phyloP scores from a whole-genome alignment of 257 asterid genomes.

The Solanum acaule region DNA sequence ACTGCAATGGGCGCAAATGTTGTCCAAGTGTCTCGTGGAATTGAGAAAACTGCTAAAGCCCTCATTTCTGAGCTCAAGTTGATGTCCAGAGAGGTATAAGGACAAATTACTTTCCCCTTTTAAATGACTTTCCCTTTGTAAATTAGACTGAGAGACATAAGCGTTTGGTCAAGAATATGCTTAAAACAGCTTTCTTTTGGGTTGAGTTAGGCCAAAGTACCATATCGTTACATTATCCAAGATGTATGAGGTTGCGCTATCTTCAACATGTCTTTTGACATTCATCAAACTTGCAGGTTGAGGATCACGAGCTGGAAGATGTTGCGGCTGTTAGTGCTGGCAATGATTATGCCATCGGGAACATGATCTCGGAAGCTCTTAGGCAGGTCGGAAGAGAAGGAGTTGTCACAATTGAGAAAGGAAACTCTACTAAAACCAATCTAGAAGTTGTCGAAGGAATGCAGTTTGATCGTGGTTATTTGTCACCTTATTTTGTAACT shows the following conservation, averaged over 20 bases:
- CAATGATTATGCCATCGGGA: constrained; percentile 55
- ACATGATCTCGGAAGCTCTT: constrained; percentile 65
- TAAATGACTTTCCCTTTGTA: background rate
- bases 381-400: constrained; percentile 57
- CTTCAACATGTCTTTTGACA: background rate
- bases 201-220: background rate
- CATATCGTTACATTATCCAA: fast-evolving
- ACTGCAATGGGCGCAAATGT: constrained; percentile 73
- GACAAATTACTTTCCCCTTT: background rate
- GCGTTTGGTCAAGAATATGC: background rate
- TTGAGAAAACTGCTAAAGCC: constrained; percentile 61
- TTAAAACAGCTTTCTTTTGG: background rate
- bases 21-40: constrained; percentile 73
- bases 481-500: constrained; percentile 79
- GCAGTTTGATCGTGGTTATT: constrained; percentile 83
- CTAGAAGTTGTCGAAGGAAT: constrained; percentile 71
- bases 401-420: constrained; percentile 60
- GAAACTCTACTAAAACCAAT: constrained; percentile 47
- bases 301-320: constrained; percentile 67
- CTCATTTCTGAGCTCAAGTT: constrained; percentile 61
- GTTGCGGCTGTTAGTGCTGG: constrained; percentile 96
- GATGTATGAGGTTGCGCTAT: background rate
- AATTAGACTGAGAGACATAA: background rate
- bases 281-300: constrained; percentile 35
- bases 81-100: constrained; percentile 68